These are phyloP conservation scores for Ceratocystis eucalypticola DNA, from an alignment of 2,329 filamentous ascomycete genomes.

Conservation along the genomic window DNA sequence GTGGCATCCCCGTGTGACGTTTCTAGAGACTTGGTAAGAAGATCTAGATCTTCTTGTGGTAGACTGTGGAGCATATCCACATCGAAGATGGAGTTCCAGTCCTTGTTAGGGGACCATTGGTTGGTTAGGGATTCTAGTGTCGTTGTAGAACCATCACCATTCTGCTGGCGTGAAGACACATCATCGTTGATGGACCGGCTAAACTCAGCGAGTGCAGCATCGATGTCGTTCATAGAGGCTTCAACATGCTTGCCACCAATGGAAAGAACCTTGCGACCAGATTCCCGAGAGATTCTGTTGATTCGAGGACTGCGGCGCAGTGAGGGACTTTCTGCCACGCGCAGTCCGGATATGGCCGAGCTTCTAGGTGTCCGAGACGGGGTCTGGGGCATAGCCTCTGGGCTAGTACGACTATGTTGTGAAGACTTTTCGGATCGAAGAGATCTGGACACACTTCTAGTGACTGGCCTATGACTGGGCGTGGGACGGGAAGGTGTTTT, in stretches of 20 bases:
- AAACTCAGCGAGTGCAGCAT: conserved; percentile 18
- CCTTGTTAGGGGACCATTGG: conserved; percentile 15
- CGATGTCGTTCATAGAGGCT: conserved; percentile 18
- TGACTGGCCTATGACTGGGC: conserved; percentile 47
- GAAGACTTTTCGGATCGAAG: conserved; percentile 35
- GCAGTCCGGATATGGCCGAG: conserved; percentile 22
- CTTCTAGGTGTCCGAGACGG: conserved; percentile 34
- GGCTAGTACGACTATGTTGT: conserved; percentile 32
- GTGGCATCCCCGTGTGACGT: neutral
- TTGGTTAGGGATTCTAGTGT: conserved; percentile 3
- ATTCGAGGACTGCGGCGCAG: conserved; percentile 33
- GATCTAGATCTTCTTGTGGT: conserved; percentile 1
- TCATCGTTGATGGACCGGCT: conserved; percentile 13
- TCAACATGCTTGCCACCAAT: conserved; percentile 14
- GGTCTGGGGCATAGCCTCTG: conserved; percentile 32
- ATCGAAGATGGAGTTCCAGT: conserved; percentile 13
- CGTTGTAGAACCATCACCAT: neutral
- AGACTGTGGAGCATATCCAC: conserved; percentile 8
- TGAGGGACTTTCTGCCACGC: conserved; percentile 25
- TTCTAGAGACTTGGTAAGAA: conserved; percentile 4
- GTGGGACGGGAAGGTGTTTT: conserved; percentile 52
- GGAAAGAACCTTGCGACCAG: conserved; percentile 9
- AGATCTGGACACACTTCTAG: conserved; percentile 45
- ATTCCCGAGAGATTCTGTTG: conserved; percentile 11
- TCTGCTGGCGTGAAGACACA: neutral